Conservation (phyloP, 768 basidiomycete genomes). For the Lentinus brumalis region DNA sequence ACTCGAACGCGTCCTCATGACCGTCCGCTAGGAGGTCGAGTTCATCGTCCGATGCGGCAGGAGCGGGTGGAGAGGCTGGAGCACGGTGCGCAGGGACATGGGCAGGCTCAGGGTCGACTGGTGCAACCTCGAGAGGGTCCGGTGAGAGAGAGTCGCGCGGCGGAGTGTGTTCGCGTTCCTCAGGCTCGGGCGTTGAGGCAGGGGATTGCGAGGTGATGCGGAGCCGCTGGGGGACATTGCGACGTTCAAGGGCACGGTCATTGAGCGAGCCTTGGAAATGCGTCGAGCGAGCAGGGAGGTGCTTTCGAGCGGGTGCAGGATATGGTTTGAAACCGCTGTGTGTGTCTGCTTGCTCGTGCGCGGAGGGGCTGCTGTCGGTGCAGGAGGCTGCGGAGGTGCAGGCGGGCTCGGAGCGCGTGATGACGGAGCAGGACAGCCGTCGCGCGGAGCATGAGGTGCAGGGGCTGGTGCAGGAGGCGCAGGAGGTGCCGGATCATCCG, state of each 20-base stretch:
- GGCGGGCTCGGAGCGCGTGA: not conserved
- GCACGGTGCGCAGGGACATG: not conserved
- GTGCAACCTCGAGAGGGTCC: not conserved
- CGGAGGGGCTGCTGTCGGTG: not conserved
- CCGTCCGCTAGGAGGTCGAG: slow-evolving; percentile 4
- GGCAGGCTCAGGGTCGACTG: not conserved
- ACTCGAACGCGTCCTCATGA: not conserved
- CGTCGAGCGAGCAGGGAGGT: slow-evolving; percentile 7
- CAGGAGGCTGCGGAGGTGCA: slow-evolving; percentile 7
- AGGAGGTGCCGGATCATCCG: slow-evolving; percentile 17
- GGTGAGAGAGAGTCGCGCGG: not conserved
- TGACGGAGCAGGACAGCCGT: not conserved
- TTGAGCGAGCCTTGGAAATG: slow-evolving; percentile 3
- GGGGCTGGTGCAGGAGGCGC: slow-evolving; percentile 1
- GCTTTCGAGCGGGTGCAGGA: slow-evolving; percentile 4
- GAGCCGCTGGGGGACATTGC: slow-evolving; percentile 1
- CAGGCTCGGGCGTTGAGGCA: slow-evolving; percentile 6
- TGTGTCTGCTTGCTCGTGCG: slow-evolving; percentile 1
- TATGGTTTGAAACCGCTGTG: slow-evolving; percentile 5
- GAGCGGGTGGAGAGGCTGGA: not conserved
- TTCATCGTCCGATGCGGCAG: not conserved
- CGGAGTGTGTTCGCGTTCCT: not conserved
- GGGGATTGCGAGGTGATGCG: not conserved
- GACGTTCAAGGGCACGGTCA: not conserved
- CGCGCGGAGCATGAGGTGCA: not conserved